phyloP scores from a whole-genome alignment of 164 flowering plant genomes.

The Cinnamomum micranthum region DNA sequence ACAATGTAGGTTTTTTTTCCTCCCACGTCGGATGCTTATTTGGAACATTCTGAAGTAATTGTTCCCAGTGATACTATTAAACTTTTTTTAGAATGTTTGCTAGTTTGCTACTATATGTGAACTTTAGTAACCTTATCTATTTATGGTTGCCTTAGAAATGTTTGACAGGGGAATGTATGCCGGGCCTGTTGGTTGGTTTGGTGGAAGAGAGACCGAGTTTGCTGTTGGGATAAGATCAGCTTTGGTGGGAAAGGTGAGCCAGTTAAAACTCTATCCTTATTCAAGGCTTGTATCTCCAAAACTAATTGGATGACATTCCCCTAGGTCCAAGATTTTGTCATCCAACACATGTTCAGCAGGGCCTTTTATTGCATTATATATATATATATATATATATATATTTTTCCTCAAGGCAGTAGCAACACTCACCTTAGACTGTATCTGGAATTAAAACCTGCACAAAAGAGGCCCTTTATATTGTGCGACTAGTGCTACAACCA shows the following conservation, averaged over 20 bases:
- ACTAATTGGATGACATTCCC: neutral
- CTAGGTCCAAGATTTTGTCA: neutral
- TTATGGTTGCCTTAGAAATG: constrained; percentile 45
- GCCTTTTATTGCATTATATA: no score
- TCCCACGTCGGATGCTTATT: no score
- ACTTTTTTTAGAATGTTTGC: neutral
- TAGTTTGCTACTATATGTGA: neutral
- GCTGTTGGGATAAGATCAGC: constrained; percentile 98
- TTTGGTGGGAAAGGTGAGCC: constrained; percentile 65
- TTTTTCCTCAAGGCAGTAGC: no score
- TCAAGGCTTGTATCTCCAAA: neutral
- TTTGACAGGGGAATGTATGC: constrained; percentile 99
- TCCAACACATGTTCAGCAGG: neutral
- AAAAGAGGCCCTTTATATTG: no score
- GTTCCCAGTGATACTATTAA: no score
- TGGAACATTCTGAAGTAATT: no score
- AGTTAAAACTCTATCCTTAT: neutral
- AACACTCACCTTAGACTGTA: no score
- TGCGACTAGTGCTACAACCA: no score
- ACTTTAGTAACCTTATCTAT: neutral
- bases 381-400: no score
- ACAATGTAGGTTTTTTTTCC: no score
- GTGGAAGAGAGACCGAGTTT: constrained; percentile 90
- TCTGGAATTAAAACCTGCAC: no score
- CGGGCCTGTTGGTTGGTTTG: constrained; percentile 98